These are phyloP conservation scores for Rhynchospora tenuis DNA, from an alignment of 176 grass and related monocot genomes.

Conservation along the genomic window DNA sequence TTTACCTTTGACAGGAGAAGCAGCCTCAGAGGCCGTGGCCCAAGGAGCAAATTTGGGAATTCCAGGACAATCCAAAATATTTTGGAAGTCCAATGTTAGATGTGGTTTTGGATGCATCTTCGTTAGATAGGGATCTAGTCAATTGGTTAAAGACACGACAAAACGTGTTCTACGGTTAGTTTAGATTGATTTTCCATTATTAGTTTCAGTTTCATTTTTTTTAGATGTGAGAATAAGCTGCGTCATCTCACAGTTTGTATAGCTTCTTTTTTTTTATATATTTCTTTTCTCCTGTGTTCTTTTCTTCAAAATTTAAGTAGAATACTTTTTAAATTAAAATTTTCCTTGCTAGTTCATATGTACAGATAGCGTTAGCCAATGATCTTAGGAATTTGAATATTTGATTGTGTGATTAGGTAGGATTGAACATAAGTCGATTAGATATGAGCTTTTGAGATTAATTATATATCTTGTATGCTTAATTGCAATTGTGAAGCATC, in stretches of 20 bases:
- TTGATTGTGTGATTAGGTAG: not conserved
- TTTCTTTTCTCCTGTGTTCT: constrained; percentile 2
- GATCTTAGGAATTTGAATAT: not conserved
- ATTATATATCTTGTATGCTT: not conserved
- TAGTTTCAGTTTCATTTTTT: constrained; percentile 13
- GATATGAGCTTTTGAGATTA: not conserved
- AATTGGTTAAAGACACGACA: constrained; percentile 92
- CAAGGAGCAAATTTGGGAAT: constrained; percentile 92
- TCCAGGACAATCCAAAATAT: constrained; percentile 76
- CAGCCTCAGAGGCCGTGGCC: constrained; percentile 95
- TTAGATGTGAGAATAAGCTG: constrained; percentile 24
- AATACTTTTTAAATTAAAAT: constrained; percentile 9
- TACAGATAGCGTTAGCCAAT: constrained; percentile 12
- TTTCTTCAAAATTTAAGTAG: constrained; percentile 19
- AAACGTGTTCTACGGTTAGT: constrained; percentile 78
- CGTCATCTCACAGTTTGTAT: constrained; percentile 14
- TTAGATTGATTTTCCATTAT: constrained; percentile 2
- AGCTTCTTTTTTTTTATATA: constrained; percentile 3
- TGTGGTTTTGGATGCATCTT: constrained; percentile 68
- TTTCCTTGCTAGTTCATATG: constrained; percentile 11
- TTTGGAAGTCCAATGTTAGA: constrained; percentile 99
- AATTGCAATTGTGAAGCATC: not conserved
- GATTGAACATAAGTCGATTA: not conserved
- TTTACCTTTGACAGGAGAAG: constrained; percentile 76
- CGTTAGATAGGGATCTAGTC: constrained; percentile 92